Conservation (phyloP, 2,329 filamentous ascomycete genomes). For the Pleoardoris graminearum region DNA sequence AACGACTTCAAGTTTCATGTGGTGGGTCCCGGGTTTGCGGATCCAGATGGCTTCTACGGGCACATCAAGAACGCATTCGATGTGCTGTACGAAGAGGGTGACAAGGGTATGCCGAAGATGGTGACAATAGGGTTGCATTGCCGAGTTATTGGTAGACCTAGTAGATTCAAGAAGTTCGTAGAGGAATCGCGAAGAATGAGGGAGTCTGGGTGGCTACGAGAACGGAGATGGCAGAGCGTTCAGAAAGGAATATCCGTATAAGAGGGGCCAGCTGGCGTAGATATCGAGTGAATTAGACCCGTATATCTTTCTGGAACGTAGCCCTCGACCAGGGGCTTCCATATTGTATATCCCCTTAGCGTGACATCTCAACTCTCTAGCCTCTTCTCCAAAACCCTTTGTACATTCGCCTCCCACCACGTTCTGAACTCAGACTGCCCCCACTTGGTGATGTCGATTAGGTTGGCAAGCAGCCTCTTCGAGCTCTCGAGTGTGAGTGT, state of each 20-base stretch:
- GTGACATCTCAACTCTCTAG: neutral
- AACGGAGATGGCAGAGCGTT: slow-evolving; percentile 58
- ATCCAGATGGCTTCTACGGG: slow-evolving; percentile 49
- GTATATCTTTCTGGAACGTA: too few species aligned
- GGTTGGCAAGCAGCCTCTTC: slow-evolving; percentile 16
- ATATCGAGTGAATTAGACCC: too few species aligned
- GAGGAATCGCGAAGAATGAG: slow-evolving; percentile 58
- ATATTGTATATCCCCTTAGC: too few species aligned
- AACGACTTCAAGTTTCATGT: slow-evolving; percentile 57
- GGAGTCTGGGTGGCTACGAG: slow-evolving; percentile 60
- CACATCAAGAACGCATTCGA: slow-evolving; percentile 59
- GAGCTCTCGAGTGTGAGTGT: slow-evolving; percentile 13
- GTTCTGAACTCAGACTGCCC: slow-evolving; percentile 15
- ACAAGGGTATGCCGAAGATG: slow-evolving; percentile 57
- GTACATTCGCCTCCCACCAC: slow-evolving; percentile 14
- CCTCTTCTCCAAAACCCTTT: slow-evolving; percentile 8
- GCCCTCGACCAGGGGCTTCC: too few species aligned
- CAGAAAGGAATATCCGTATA: slow-evolving; percentile 54
- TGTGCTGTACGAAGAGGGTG: slow-evolving; percentile 57
- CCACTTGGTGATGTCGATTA: slow-evolving; percentile 18
- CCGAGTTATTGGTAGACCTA: slow-evolving; percentile 57
- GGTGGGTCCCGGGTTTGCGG: slow-evolving; percentile 51
- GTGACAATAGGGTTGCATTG: slow-evolving; percentile 62
- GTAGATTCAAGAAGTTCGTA: slow-evolving; percentile 57
- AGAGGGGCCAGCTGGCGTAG: slow-evolving; percentile 46